Evolutionary conservation across 2,329 filamentous ascomycete genomes (phyloP), one percentile per base, ranked within the genome.

Genomic region (Hypoxylon sp.): DNA sequence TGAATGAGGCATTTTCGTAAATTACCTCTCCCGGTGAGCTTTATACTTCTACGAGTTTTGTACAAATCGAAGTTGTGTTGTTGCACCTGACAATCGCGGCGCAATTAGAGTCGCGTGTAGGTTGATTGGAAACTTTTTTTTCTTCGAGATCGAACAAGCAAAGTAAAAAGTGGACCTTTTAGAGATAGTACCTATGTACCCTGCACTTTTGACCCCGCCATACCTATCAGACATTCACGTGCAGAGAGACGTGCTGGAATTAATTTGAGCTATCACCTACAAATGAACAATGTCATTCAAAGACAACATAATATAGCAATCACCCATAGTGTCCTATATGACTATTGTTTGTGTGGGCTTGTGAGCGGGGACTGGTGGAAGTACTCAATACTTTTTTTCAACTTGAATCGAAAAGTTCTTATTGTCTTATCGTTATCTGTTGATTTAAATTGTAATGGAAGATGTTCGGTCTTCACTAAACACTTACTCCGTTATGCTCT

Each of bases 1-100:
- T 38, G 80, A 80, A 66, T 81, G 79, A 66, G 80, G 78, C 82
- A 84, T 84, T 55, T 60, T 73, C 64, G 46, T 49, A 7, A 51
- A 35, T 20, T 21, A 7, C n/a, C 17, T 42, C 48, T 16, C 30
- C 9, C 13, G 20, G 19, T 31, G 5, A 16, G n/a, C n/a, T n/a
- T n/a, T n/a, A n/a, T n/a, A n/a, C n/a, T n/a, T n/a, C n/a, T n/a
- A n/a, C n/a, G n/a, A n/a, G n/a, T n/a, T n/a, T n/a, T n/a, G n/a
- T n/a, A n/a, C n/a, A 21, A 31, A 19, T 9, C 17, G 13, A 29
- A 23, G 15, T 15, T 9, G 26, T 21, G 20, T 43, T 19, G 46
- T 51, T 37, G 55, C 49, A 51, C 36, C 30, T 21, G 38, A 27
- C 34, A 49, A 32, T 48, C 23, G 34, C 11, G n/a, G 37, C 41